Conservation (phyloP, 768 basidiomycete genomes). For the Pisolithus marmoratus region DNA sequence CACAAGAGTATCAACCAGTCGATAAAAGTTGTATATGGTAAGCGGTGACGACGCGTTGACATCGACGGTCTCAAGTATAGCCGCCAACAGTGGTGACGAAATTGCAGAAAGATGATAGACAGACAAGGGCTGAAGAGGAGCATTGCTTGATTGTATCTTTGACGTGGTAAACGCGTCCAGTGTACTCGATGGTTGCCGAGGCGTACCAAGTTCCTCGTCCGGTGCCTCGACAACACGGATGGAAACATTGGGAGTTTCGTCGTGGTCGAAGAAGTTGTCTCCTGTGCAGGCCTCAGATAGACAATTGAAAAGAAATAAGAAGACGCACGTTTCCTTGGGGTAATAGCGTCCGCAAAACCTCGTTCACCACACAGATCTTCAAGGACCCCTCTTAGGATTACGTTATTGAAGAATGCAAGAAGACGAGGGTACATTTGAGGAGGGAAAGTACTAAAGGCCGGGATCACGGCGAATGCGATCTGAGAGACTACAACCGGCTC, state of each 20-base stretch:
- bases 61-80: conserved; percentile 55
- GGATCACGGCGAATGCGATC: conserved; percentile 66
- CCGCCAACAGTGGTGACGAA: conserved; percentile 55
- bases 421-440: conserved; percentile 57
- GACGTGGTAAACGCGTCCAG: conserved; percentile 8
- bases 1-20: conserved; percentile 49
- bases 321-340: conserved; percentile 1
- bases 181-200: conserved; percentile 28
- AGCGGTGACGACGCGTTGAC: conserved; percentile 28
- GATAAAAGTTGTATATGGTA: conserved; percentile 44
- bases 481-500: conserved; percentile 49
- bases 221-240: conserved; percentile 55
- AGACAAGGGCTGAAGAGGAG: conserved; percentile 48
- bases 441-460: conserved; percentile 66
- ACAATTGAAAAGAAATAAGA: not conserved
- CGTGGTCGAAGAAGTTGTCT: conserved; percentile 6
- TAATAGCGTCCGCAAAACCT: conserved; percentile 11
- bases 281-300: conserved; percentile 2
- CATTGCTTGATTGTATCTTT: conserved; percentile 45
- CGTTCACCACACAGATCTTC: conserved; percentile 38
- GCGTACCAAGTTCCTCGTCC: conserved; percentile 13
- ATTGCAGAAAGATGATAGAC: conserved; percentile 60
- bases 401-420: conserved; percentile 62
- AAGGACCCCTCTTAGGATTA: conserved; percentile 50
- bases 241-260: conserved; percentile 39